Percentiles rank a stretch among this genome's conserved stretches.
These are phyloP conservation scores for Globisporangium cylindrosporum DNA, from an alignment of 352 stramenopile genomes.

Conservation along the genomic window DNA sequence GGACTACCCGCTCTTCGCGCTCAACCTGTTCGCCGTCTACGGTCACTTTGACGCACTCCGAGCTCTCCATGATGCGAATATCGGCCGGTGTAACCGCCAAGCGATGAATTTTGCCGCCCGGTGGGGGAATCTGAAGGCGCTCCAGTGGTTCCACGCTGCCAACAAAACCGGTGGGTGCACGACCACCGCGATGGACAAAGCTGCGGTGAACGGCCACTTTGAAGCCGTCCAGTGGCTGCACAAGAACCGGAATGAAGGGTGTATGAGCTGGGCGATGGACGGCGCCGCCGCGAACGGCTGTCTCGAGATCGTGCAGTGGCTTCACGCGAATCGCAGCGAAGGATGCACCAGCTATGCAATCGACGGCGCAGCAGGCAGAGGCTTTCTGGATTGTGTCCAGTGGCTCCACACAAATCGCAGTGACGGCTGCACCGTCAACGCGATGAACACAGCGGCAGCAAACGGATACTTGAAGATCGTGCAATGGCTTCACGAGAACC, in stretches of 20 bases:
- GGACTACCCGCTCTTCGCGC: slow-evolving; percentile 3
- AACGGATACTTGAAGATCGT: neutral
- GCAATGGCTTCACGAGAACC: slow-evolving; percentile 3
- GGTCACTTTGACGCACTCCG: neutral
- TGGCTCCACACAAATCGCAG: neutral
- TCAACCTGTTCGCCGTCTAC: slow-evolving; percentile 1
- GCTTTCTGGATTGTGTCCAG: neutral
- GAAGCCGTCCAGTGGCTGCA: slow-evolving; percentile 34
- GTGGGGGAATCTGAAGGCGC: neutral
- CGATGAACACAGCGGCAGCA: slow-evolving; percentile 2
- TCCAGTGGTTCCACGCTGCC: neutral
- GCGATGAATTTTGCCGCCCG: neutral
- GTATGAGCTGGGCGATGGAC: neutral
- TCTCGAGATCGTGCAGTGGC: neutral
- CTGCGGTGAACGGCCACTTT: neutral
- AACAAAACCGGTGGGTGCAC: neutral
- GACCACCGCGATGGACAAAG: slow-evolving; percentile 1
- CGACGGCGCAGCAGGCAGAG: neutral
- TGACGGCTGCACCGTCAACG: slow-evolving; percentile 4
- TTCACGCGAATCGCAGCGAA: neutral
- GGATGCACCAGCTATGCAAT: slow-evolving; percentile 4
- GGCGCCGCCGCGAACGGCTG: neutral
- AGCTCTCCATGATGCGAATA: neutral
- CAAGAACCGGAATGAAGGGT: slow-evolving; percentile 24
- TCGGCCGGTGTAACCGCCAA: neutral